These are phyloP conservation scores for Odontarrhena argentea DNA, from an alignment of 345 rosid species.

Conservation along the genomic window DNA sequence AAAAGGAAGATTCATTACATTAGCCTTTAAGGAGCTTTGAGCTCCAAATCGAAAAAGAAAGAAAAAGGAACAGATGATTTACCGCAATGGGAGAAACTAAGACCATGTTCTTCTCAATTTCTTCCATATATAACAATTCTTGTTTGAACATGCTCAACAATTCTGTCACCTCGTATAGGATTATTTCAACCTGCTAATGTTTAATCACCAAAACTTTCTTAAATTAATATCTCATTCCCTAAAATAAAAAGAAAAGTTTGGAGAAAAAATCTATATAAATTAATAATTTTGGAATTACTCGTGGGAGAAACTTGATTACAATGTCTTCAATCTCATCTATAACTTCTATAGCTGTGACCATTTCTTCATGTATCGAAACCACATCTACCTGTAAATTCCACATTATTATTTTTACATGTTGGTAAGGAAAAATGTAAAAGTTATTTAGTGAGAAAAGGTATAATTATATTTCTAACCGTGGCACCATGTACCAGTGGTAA, in stretches of 20 bases:
- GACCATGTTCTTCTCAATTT: constrained; percentile 42
- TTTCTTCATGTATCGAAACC: constrained; percentile 51
- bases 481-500: constrained; percentile 56
- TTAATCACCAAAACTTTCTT: not conserved
- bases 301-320: constrained; percentile 43
- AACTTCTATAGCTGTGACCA: constrained; percentile 51
- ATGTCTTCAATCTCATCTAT: constrained; percentile 52
- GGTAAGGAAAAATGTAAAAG: not conserved
- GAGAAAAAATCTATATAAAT: not conserved
- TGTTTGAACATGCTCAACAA: constrained; percentile 49
- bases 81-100: constrained; percentile 41
- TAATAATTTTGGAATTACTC: constrained; percentile 40
- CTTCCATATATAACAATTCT: constrained; percentile 47
- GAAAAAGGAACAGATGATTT: constrained; percentile 10
- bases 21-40: not conserved
- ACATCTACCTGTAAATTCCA: constrained; percentile 47
- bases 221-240: not conserved
- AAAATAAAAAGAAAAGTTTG: no score
- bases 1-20: constrained; percentile 13
- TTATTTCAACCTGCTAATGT: constrained; percentile 57
- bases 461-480: constrained; percentile 43
- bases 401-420: not conserved
- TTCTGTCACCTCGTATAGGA: constrained; percentile 54
- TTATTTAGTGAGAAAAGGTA: not conserved
- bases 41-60: not conserved